Base-by-base conservation (phyloP, 306 rosid genomes). In the Pyrus betulifolia region DNA sequence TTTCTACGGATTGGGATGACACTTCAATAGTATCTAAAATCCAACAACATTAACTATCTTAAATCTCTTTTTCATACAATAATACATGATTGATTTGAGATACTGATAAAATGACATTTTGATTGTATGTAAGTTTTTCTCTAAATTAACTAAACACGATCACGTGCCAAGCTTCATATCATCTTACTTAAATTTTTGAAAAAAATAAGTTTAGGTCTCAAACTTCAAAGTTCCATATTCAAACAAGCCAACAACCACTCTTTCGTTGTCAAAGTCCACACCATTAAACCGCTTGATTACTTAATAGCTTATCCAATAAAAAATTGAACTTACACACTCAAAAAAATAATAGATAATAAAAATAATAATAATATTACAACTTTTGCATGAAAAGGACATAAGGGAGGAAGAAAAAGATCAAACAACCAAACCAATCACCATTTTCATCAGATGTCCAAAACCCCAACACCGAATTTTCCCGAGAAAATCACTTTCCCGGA, bases 181-280 rank as follows among this genome's bases (percentile, higher is more conserved):
- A 0, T 46, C 6, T 13, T 46, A 46, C 3, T 46, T 4, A 46
- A 45, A 38, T 38, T 38, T 35, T 35, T 1, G 0, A 33, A 33
- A 33, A 33, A 33, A 33, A 5, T 1, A 35, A 38, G 42, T 38
- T 38, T 38, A 7, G 42, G 42, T 38, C 42, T 38, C 42, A 38
- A 38, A 0, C 42, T 7, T 51, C 21, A 5, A 51, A 51, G 55
- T 51, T 33, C 13, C 27, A 44, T 25, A 72, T 75, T 75, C 79
- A 82, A 67, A 27, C 9, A 63, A 54, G 79, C 72, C 82, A 61
- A 62, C 74, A 67, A 49, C 63, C 13, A 42, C 25, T 27, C 72
- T 51, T 19, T 84, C 86, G 63, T 61, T 44, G 35, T 72, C 77
- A n/a, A 46, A 14, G 66, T 33, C 58, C 49, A 52, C 40, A 19